phyloP scores from a whole-genome alignment of 805 yeast genomes.

The Sugiyamaella floridensis region DNA sequence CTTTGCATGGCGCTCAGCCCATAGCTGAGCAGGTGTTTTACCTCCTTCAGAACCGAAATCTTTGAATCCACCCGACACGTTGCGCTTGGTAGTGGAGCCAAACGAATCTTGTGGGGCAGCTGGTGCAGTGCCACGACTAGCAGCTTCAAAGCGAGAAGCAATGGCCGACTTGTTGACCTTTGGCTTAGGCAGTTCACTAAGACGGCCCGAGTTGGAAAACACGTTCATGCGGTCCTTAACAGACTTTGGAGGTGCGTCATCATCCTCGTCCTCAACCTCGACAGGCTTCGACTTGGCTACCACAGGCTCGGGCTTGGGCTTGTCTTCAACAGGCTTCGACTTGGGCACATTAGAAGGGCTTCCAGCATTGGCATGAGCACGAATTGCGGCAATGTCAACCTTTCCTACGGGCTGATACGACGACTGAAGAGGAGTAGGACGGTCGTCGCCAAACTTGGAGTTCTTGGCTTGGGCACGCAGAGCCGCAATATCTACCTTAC shows the following conservation, averaged over 20 bases:
- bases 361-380: slow-evolving; percentile 30
- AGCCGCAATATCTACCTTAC: slow-evolving; percentile 48
- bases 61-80: slow-evolving; percentile 43
- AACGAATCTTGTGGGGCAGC: slow-evolving; percentile 17
- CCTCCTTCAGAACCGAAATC: slow-evolving; percentile 62
- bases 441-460: slow-evolving; percentile 31
- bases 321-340: slow-evolving; percentile 2
- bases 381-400: slow-evolving; percentile 43
- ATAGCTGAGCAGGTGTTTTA: slow-evolving; percentile 87
- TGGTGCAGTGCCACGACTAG: slow-evolving; percentile 33
- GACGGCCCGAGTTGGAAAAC: slow-evolving; percentile 41
- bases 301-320: slow-evolving; percentile 1
- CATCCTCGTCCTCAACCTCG: slow-evolving; percentile 12
- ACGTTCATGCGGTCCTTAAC: slow-evolving; percentile 29
- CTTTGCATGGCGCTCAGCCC: slow-evolving; percentile 88
- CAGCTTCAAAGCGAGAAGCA: slow-evolving; percentile 21
- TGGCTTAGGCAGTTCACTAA: slow-evolving; percentile 59
- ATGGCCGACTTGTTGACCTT: slow-evolving; percentile 34
- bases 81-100: slow-evolving; percentile 27
- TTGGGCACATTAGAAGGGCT: background rate
- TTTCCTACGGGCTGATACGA: slow-evolving; percentile 59
- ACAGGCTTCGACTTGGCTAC: background rate
- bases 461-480: slow-evolving; percentile 33
- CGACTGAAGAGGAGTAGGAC: slow-evolving; percentile 35
- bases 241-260: slow-evolving; percentile 22